A percentile compares a stretch with the other conserved stretches of the same genome.
Evolutionary conservation across 257 asterid genomes (phyloP).

Genomic region (Eucommia ulmoides): DNA sequence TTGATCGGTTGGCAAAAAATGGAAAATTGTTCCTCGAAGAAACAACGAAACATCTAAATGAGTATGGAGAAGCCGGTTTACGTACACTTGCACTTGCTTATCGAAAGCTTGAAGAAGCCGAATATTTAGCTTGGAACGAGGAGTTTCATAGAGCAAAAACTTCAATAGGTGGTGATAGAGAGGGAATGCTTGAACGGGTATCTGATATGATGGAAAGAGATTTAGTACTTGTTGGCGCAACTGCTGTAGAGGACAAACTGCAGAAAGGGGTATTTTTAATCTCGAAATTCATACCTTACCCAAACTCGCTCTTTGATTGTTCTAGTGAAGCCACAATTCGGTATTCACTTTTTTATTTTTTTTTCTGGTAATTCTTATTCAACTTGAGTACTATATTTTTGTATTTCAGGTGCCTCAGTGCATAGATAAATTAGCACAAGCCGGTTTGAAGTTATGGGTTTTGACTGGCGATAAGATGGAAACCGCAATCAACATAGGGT

Average conservation of each 20-base stretch:
- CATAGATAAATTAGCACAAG: constrained; percentile 96
- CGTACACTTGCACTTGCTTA: constrained; percentile 53
- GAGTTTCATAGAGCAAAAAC: constrained; percentile 31
- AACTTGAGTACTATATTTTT: constrained; percentile 5
- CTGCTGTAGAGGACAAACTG: constrained; percentile 60
- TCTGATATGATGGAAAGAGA: constrained; percentile 57
- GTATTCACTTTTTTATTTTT: too few relatives aligned
- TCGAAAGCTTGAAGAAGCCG: constrained; percentile 17
- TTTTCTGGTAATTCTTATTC: constrained; percentile 3
- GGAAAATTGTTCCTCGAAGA: constrained; percentile 51
- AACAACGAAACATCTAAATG: constrained; percentile 38
- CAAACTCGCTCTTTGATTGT: too few relatives aligned
- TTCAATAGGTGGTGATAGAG: constrained; percentile 38
- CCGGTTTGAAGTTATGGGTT: constrained; percentile 98
- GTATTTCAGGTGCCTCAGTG: constrained; percentile 87
- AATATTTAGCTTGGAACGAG: constrained; percentile 37
- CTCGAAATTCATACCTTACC: too few relatives aligned
- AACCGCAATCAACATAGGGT: constrained; percentile 99
- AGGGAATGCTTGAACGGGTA: constrained; percentile 36
- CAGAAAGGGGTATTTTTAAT: constrained; percentile 49
- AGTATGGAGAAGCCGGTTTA: constrained; percentile 54
- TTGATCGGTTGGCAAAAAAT: constrained; percentile 41
- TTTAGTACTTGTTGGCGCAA: constrained; percentile 48
- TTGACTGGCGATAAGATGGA: constrained; percentile 99
- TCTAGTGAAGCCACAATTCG: too few relatives aligned